These are phyloP conservation scores for Monosporozyma unispora DNA, from an alignment of 805 yeast species.

Conservation along the genomic window DNA sequence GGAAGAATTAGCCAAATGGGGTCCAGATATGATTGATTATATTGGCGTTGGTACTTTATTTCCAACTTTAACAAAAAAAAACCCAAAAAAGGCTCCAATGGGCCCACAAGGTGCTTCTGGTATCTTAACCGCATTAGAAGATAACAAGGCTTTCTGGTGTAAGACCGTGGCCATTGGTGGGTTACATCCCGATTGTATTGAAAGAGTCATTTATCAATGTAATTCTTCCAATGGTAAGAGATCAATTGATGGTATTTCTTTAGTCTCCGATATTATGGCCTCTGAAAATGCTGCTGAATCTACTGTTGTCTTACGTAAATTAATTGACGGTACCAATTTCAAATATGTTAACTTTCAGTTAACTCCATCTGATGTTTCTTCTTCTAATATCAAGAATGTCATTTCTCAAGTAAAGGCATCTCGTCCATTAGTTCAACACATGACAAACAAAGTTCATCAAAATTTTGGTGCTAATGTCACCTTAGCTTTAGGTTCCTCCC, in stretches of 20 bases:
- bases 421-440: constrained; percentile 72
- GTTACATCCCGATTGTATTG: constrained; percentile 52
- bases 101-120: constrained; percentile 62
- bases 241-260: constrained; percentile 71
- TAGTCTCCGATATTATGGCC: constrained; percentile 82
- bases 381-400: constrained; percentile 4
- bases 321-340: constrained; percentile 15
- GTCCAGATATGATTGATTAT: constrained; percentile 48
- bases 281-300: constrained; percentile 43
- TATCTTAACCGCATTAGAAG: constrained; percentile 40
- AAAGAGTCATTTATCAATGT: constrained; percentile 44
- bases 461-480: constrained; percentile 83
- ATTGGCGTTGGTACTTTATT: constrained; percentile 79
- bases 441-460: constrained; percentile 83
- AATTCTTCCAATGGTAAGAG: constrained; percentile 37
- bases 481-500: constrained; percentile 76
- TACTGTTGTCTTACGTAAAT: constrained; percentile 32
- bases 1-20: constrained; percentile 25
- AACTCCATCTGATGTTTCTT: neutral
- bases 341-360: constrained; percentile 10
- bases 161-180: constrained; percentile 79
- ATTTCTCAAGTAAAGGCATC: constrained; percentile 20
- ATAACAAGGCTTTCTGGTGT: constrained; percentile 31
- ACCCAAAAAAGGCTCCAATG: constrained; percentile 44
- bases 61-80: constrained; percentile 62